These are phyloP conservation scores for Phytopythium cucurbitacearum DNA, from an alignment of 352 stramenopile genomes.

Conservation along the genomic window DNA sequence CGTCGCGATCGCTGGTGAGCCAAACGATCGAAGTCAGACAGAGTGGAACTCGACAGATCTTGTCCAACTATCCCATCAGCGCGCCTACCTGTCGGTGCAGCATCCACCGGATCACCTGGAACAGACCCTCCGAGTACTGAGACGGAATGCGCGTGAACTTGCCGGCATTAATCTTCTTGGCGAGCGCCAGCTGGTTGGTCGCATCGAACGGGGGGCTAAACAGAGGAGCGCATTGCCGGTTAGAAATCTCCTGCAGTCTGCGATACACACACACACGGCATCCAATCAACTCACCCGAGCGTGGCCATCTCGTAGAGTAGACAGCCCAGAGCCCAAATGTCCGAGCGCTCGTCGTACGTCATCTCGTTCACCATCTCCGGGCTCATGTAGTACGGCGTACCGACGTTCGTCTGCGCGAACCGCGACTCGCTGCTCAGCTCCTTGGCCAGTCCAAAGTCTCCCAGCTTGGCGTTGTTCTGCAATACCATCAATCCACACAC, in stretches of 20 bases:
- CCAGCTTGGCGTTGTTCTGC: constrained; percentile 90
- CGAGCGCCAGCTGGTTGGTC: constrained; percentile 89
- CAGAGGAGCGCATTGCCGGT: not conserved
- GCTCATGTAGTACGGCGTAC: constrained; percentile 93
- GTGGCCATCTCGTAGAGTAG: constrained; percentile 91
- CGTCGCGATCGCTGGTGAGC: constrained; percentile 53
- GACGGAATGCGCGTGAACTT: constrained; percentile 89
- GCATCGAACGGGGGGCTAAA: constrained; percentile 87
- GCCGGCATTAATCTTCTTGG: constrained; percentile 92
- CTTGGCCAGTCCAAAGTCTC: constrained; percentile 90
- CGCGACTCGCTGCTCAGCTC: constrained; percentile 88
- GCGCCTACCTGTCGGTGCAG: constrained; percentile 51
- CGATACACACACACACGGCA: constrained; percentile 21
- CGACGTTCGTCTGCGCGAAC: constrained; percentile 89
- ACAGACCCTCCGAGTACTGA: constrained; percentile 89
- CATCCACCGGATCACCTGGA: constrained; percentile 90
- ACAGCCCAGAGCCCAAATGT: constrained; percentile 90
- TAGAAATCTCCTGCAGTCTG: not conserved
- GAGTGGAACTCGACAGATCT: not conserved
- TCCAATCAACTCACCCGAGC: constrained; percentile 41
- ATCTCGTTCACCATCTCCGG: constrained; percentile 91
- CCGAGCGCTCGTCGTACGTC: constrained; percentile 90
- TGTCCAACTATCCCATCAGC: too few relatives aligned
- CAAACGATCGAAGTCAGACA: not conserved
- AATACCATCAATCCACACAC: not conserved